Base-by-base conservation (phyloP, 2,329 filamentous ascomycete species). In the Venturia asperata region DNA sequence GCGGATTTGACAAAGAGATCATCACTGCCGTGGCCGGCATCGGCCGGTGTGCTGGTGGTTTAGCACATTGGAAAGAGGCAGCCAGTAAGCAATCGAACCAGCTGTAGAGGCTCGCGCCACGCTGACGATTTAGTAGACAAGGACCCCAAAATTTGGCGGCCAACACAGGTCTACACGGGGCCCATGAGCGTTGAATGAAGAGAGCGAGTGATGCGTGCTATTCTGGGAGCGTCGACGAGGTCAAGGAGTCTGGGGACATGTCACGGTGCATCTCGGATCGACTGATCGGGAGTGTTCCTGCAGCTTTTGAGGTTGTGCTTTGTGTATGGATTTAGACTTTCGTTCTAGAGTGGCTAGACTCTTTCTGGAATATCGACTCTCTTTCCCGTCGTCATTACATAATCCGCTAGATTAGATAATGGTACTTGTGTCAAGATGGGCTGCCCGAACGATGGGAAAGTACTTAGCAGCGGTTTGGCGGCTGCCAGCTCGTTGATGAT, bases 41-140 rank as follows among this genome's bases (percentile, higher is more conserved):
- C 15, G 52, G 52, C 13, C 52, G 52, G 17, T 58, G 52, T 37
- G 52, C 52, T 37, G 52, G 52, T 58, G 52, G 15, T 58, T 15
- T 58, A 27, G 52, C 52, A 30, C 52, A 58, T 37, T 58, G 52
- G 52, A 58, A 37, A 11, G 52, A 58, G 52, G 52, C 52, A 58
- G 52, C 52, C 27, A 58, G 52, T 58, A 58, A 58, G 47, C 1
- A n/a, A 6, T 15, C n/a, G 15, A 37, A n/a, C 24, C 47, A 4
- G 24, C 24, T 15, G 10, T 10, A 27, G 13, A 27, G 47, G 21
- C 24, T 52, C 27, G 21, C 3, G 10, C 21, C 9, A 37, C 37
- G 2, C 30, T 58, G 17, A 58, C 52, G 27, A 37, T 7, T n/a
- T 37, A 15, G n/a, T 7, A 58, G 52, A 37, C 52, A 58, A 58